Evolutionary conservation across 169 alveolate genomes (phyloP), one percentile per base, ranked within the genome.

Genomic region (Nephromyces sp.): DNA sequence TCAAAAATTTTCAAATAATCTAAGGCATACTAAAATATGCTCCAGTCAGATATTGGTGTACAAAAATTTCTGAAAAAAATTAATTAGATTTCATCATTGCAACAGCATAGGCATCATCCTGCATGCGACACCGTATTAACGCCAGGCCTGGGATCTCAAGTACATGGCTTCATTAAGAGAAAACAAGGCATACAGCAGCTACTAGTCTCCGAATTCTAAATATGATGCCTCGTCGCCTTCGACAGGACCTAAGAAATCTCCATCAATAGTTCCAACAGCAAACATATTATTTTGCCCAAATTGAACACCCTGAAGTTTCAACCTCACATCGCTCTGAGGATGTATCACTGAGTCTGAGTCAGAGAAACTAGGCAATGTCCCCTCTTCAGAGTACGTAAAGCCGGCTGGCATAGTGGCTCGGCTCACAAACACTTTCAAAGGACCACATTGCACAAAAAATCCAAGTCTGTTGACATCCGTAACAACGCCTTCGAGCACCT

Each of bases 401-500:
- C 85, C 82, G 33, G 92, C 89, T 3, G 93, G 94, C 32, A 90
- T 86, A 27, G 95, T 87, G 8, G 91, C 88, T 51, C 94, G 82
- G 61, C 94, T 87, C 32, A 91, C 94, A 74, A 91, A 91, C 8
- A 88, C 95, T 85, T 89, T 90, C 62, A 91, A 74, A 2, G 96
- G 96, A n/a, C 96, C 96, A 53, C 94, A 92, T 66, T 91, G 93
- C 0, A 92, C 96, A 35, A 91, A 90, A 71, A 89, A 83, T 5
- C 96, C 96, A 8, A 91, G 81, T 66, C 89, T 88, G 81, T 91
- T 91, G 32, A 91, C 96, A 74, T 89, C 95, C 30, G 93, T 91
- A 21, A 91, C 94, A 6, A 90, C 86, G 0, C 93, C 96, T 72
- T 91, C 96, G 29, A 91, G 80, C 0, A 88, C 94, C 94, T 88